phyloP scores from a whole-genome alignment of 148 eudicot species.

The Selenicereus undatus region DNA sequence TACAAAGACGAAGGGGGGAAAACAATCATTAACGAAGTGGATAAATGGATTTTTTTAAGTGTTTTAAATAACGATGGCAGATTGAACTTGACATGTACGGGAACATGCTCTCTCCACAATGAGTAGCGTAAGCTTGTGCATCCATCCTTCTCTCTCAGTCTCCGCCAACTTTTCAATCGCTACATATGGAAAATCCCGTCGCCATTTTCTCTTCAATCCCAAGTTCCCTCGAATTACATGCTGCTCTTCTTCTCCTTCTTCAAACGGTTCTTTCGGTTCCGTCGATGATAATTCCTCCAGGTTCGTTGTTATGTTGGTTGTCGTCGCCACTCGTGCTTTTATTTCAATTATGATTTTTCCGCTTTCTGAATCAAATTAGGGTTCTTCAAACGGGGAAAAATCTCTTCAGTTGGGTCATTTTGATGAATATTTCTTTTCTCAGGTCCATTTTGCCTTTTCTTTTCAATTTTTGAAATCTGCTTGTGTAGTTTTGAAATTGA shows the following conservation, averaged over 20 bases:
- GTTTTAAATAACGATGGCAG: neutral
- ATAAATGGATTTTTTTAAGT: too few relatives aligned
- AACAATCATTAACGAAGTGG: too few relatives aligned
- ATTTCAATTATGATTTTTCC: neutral
- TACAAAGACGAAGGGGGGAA: too few relatives aligned
- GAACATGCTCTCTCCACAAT: neutral
- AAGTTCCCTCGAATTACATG: slow-evolving; percentile 20
- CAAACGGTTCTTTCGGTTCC: slow-evolving; percentile 31
- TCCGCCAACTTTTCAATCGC: slow-evolving; percentile 20
- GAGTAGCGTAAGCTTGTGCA: slow-evolving; percentile 4
- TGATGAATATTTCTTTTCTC: too few relatives aligned
- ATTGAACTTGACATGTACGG: neutral
- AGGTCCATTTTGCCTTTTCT: too few relatives aligned
- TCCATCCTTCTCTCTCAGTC: slow-evolving; percentile 21
- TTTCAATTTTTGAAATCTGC: too few relatives aligned
- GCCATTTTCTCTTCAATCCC: slow-evolving; percentile 12
- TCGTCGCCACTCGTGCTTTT: neutral
- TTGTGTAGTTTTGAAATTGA: too few relatives aligned
- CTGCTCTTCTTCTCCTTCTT: slow-evolving; percentile 30
- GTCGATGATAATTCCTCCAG: slow-evolving; percentile 37
- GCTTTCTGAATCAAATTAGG: neutral
- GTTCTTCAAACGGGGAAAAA: neutral
- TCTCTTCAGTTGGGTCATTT: neutral
- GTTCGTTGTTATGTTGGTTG: slow-evolving; percentile 13
- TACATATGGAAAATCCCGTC: slow-evolving; percentile 19